These are phyloP conservation scores for Hypoxylon sp. DNA, from an alignment of 2,329 filamentous ascomycete species.

Conservation along the genomic window DNA sequence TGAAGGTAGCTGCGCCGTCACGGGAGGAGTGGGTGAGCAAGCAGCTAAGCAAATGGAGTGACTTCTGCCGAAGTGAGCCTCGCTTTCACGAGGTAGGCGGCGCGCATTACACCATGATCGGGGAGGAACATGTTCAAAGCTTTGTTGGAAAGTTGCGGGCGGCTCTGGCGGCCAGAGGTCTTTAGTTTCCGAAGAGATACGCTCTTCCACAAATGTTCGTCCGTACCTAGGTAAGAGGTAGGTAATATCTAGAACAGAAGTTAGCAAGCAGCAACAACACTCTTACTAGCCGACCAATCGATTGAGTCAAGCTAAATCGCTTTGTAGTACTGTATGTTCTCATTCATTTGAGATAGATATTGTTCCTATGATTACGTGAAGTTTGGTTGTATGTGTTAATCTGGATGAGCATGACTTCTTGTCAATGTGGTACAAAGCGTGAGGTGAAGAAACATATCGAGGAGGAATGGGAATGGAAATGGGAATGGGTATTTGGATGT, in stretches of 20 bases:
- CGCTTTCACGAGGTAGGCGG: constrained; percentile 55
- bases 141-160: neutral
- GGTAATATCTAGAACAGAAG: no score
- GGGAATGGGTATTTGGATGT: neutral
- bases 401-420: neutral
- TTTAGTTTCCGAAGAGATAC: neutral
- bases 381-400: neutral
- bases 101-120: constrained; percentile 57
- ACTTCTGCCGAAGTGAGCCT: constrained; percentile 46
- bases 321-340: neutral
- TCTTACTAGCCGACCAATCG: neutral
- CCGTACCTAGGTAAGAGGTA: no score
- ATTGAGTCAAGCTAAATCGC: neutral
- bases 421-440: no score
- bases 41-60: constrained; percentile 53
- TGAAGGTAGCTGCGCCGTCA: constrained; percentile 47
- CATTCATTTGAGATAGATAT: neutral
- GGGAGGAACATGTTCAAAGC: neutral
- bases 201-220: neutral
- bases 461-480: no score
- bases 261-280: neutral
- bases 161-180: neutral
- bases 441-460: no score
- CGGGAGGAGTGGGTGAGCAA: constrained; percentile 51
- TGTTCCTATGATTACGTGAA: neutral